These are phyloP conservation scores for Boletus tomentosulus DNA, from an alignment of 768 basidiomycete species.

Conservation along the genomic window DNA sequence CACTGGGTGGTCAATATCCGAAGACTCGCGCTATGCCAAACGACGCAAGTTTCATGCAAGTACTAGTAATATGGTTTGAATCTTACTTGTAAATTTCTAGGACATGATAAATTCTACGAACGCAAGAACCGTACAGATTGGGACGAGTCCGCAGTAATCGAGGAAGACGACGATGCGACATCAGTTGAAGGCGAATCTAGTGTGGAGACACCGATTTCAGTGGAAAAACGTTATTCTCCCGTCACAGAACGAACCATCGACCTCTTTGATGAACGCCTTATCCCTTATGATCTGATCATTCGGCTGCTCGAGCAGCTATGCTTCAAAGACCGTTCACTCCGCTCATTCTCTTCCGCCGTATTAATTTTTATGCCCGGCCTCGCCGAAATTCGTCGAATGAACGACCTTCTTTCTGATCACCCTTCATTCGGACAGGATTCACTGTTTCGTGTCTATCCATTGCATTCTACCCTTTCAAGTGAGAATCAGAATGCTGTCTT, in stretches of 20 bases:
- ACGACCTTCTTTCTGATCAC: constrained; percentile 78
- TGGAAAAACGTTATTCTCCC: constrained; percentile 78
- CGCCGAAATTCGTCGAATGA: constrained; percentile 86
- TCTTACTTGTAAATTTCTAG: constrained; percentile 33
- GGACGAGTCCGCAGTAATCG: constrained; percentile 64
- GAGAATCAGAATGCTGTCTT: constrained; percentile 91
- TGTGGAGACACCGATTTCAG: constrained; percentile 37
- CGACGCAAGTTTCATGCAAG: constrained; percentile 45
- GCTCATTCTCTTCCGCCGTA: constrained; percentile 68
- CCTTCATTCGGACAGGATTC: constrained; percentile 57
- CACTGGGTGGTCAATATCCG: constrained; percentile 73
- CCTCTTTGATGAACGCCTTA: constrained; percentile 79
- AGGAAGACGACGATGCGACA: constrained; percentile 66
- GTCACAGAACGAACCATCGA: constrained; percentile 76
- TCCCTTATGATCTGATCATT: constrained; percentile 89
- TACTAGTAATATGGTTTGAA: neutral
- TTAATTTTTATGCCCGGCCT: constrained; percentile 94
- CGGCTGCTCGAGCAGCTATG: constrained; percentile 80
- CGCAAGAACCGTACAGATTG: constrained; percentile 66
- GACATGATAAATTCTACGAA: constrained; percentile 58
- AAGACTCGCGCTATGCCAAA: constrained; percentile 76
- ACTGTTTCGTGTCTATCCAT: constrained; percentile 71
- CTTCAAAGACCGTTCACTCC: constrained; percentile 53
- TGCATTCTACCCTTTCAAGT: constrained; percentile 91
- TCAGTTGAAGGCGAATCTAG: constrained; percentile 15